Percentiles rank a stretch among this genome's conserved stretches.
Conservation (phyloP, 176 grass and related monocot species). For the Zoysia pacifica region DNA sequence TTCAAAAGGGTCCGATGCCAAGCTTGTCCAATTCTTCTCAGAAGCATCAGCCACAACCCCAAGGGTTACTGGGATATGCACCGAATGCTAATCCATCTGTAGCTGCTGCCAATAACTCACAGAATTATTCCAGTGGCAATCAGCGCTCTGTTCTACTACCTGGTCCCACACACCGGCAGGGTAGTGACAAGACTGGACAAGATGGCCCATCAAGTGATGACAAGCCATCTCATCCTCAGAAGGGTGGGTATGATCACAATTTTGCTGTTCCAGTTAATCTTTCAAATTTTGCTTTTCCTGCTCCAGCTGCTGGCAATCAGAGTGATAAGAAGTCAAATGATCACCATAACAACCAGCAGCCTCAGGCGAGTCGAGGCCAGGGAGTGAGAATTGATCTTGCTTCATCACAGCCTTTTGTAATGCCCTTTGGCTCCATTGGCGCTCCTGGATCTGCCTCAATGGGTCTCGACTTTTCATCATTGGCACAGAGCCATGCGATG, state of each 20-base stretch:
- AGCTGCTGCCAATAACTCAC: constrained; percentile 42
- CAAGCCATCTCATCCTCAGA: constrained; percentile 63
- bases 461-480: constrained; percentile 83
- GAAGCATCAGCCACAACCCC: constrained; percentile 72
- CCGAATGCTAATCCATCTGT: constrained; percentile 35
- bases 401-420: constrained; percentile 79
- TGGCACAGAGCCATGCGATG: constrained; percentile 71
- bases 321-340: constrained; percentile 62
- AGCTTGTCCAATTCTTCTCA: constrained; percentile 64
- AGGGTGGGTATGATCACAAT: constrained; percentile 54
- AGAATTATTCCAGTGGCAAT: constrained; percentile 46
- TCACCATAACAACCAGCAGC: constrained; percentile 59
- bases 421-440: constrained; percentile 71
- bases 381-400: constrained; percentile 70
- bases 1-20: constrained; percentile 55
- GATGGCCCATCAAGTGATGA: constrained; percentile 52
- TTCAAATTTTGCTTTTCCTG: constrained; percentile 60
- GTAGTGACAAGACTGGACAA: constrained; percentile 48
- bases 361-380: constrained; percentile 50
- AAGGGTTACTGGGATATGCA: constrained; percentile 54
- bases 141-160: constrained; percentile 50
- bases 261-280: constrained; percentile 66
- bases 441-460: constrained; percentile 52
- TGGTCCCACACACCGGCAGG: constrained; percentile 55
- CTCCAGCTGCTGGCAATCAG: constrained; percentile 47